Base-by-base conservation (phyloP, 2,329 filamentous ascomycete species). In the Teratosphaeria viscida region DNA sequence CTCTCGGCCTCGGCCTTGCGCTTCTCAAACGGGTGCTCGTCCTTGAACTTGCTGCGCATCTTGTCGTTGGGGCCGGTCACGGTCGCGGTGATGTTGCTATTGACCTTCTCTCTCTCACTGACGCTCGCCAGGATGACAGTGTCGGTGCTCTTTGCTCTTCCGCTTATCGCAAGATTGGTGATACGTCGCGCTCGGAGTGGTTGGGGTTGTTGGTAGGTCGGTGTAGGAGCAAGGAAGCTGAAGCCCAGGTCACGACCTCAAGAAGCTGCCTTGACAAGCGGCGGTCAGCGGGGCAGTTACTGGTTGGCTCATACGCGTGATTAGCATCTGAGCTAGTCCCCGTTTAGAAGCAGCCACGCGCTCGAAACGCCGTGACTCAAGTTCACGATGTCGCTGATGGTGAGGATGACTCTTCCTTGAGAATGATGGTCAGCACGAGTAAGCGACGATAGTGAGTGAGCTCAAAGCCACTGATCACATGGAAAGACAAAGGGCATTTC, bases 41-140 rank as follows among this genome's bases (percentile, higher is more conserved):
- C 94, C 91, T 99, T 99, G 80, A 99, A 99, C 86, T 97, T 97
- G 83, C 90, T 95, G 75, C 92, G 89, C 91, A 96, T 96, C 68
- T 73, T 90, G 82, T 73, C 43, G 43, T 10, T 49, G 43, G 43
- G 6, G 43, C 43, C 43, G 43, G 43, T 49, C 16, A n/a, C 43
- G 43, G 43, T 49, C 43, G 43, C 3, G 5, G 43, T 49, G 43
- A 26, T 23, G 43, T n/a, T 49, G 43, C 43, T 49, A 19, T 49
- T 49, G 43, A 49, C 43, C 43, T 49, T 49, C 43, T 49, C 43
- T 23, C 23, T 49, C 43, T 49, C 43, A n/a, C 19, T 49, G 43
- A 49, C 16, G 43, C 43, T 49, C n/a, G 43, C 43, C 43, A 49
- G n/a, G 16, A n/a, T 49, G 43, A 49, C 5, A n/a, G 11, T 49